phyloP scores from a whole-genome alignment of 2,329 filamentous ascomycete genomes.

The Elsinoe australis region DNA sequence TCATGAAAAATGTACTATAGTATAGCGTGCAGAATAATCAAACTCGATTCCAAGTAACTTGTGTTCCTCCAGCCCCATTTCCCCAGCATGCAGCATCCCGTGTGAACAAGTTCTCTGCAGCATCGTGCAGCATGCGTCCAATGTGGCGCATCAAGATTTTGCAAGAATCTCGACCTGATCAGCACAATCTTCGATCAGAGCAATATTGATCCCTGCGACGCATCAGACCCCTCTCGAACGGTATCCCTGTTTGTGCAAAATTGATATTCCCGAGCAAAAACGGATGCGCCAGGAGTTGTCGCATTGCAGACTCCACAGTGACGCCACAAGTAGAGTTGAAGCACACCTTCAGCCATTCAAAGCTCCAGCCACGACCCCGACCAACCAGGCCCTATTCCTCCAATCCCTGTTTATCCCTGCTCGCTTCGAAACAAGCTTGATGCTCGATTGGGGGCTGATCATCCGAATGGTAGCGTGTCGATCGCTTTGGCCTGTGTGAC shows the following conservation, averaged over 20 bases:
- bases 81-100: not conserved
- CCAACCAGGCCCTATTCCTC: slow-evolving; percentile 12
- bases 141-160: slow-evolving; percentile 1
- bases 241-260: too few relatives aligned
- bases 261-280: too few relatives aligned
- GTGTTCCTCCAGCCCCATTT: not conserved
- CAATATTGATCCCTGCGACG: not conserved
- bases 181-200: not conserved
- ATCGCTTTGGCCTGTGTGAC: slow-evolving; percentile 11
- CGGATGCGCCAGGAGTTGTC: too few relatives aligned
- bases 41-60: not conserved
- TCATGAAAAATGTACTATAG: slow-evolving; percentile 16
- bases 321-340: not conserved
- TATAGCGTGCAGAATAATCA: slow-evolving; percentile 10
- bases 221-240: too few relatives aligned
- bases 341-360: slow-evolving; percentile 5
- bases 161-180: not conserved
- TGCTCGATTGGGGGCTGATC: slow-evolving; percentile 13
- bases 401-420: slow-evolving; percentile 13
- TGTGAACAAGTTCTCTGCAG: not conserved
- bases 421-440: slow-evolving; percentile 9
- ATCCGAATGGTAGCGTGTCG: slow-evolving; percentile 2
- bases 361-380: slow-evolving; percentile 12
- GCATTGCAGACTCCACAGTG: slow-evolving; percentile 9
- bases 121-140: not conserved